Evolutionary conservation across 495 filamentous ascomycete genomes (phyloP), one percentile per base, ranked within the genome.

Genomic region (Chaetomium fimeti): DNA sequence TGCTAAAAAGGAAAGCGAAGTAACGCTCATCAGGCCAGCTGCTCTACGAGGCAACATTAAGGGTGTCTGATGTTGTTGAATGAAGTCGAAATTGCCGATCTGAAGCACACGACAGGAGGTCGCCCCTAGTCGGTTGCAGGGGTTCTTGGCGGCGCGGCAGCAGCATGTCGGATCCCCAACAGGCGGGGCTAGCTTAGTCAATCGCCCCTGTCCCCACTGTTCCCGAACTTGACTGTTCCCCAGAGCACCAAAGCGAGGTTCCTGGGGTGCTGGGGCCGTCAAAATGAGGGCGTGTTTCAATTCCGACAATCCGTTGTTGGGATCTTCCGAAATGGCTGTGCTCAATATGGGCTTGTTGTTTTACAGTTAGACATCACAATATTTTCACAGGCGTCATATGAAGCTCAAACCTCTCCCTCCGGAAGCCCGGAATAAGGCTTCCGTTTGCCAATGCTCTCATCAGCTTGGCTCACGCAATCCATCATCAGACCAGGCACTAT

Each of bases 131-230:
- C 32, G 32, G 32, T 36, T 36, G 45, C 59, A 52, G 45, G 45
- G 6, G 6, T 66, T 84, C 57, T 85, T 85, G 68, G 81, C 75
- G 24, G 6, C 55, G 55, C 20, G 54, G 11, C 55, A 43, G 25
- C 49, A 9, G 5, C 48, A 27, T n/a, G 22, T 8, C 51, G 16
- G 29, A 56, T 38, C 53, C 53, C 53, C 53, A 56, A 56, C 53
- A 56, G 53, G 29, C 11, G 29, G 32, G 29, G 32, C 29, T 29
- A 24, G 81, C 78, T 18, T 78, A 76, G n/a, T 49, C 45, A 49
- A 49, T 49, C 8, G 45, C 45, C 43, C 43, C n/a, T 47, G n/a
- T 47, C 43, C 18, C 43, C 45, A 18, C 45, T 22, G n/a, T 8
- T 49, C 45, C 45, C 45, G 40, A 18, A 43, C 40, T 43, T 43